Base-by-base conservation (phyloP, 345 rosid genomes). In the Diplotaxis tenuifolia region DNA sequence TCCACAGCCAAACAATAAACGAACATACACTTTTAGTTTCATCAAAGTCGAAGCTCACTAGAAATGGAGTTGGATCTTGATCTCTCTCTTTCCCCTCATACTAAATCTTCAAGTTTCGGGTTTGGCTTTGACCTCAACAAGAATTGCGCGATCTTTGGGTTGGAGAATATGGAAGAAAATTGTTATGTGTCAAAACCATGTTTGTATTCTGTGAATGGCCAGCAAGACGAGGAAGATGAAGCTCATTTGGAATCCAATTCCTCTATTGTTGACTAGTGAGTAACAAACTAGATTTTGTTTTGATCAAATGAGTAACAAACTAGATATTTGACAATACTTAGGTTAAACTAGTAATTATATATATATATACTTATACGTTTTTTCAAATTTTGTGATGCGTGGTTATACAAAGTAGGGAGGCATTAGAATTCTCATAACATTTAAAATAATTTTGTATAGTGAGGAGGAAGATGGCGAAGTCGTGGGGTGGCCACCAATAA, bases 401-500 rank as follows among this genome's bases (percentile, higher is more conserved):
- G 53, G 40, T 23, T 54, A 63, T 42, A 27, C 45, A 9, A 7
- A 65, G 7, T 1, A 23, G 58, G 14, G 34, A 29, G 34, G 50
- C 60, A 34, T 31, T 10, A 12, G 5, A 50, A 32, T 2, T 18
- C 7, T 50, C 5, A 1, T 31, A 73, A 47, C 11, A 57, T 6
- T 20, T 49, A n/a, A 25, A 28, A 6, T 29, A 74, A 55, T 32
- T 67, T 74, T 63, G 12, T 76, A 31, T 70, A 76, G 80, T 14
- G 81, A 73, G 68, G 83, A 72, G 28, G 86, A 77, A 28, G 75
- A 67, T 50, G 52, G 32, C 38, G 27, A 54, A 42, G 67, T 83
- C 19, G 84, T 85, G 74, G 96, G 96, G 56, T 88, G 94, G 96
- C 96, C 96, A 56, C 94, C 96, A 11, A 69, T 90, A 57, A 83